phyloP scores from a whole-genome alignment of 1,284 basidiomycete species.

The Cutaneotrichosporon sp. region DNA sequence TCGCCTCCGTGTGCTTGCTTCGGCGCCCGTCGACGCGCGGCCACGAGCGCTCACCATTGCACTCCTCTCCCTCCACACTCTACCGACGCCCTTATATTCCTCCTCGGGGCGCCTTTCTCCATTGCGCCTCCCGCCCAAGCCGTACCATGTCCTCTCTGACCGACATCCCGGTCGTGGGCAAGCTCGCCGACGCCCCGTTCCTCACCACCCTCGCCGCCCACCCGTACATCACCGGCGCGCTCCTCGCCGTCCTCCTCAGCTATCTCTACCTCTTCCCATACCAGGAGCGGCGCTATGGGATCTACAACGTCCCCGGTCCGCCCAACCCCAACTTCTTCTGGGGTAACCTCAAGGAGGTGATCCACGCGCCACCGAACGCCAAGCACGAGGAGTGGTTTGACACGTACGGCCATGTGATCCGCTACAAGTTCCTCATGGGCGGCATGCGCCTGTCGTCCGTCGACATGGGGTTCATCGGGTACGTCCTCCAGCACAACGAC shows the following conservation, averaged over 20 bases:
- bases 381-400: conserved; percentile 30
- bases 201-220: neutral
- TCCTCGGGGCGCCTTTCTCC: neutral
- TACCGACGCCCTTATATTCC: neutral
- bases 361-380: conserved; percentile 21
- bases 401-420: conserved; percentile 29
- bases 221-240: neutral
- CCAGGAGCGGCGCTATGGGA: conserved; percentile 2
- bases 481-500: conserved; percentile 64
- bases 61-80: neutral
- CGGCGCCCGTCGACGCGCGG: neutral
- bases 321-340: conserved; percentile 18
- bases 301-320: conserved; percentile 28
- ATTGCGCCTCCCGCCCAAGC: neutral
- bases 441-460: conserved; percentile 56
- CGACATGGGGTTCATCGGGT: conserved; percentile 51
- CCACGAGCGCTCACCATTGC: neutral
- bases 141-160: neutral
- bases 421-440: conserved; percentile 26
- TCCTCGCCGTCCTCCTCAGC: conserved; percentile 7
- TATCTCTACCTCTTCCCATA: conserved; percentile 22
- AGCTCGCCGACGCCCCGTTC: neutral
- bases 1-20: neutral
- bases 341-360: conserved; percentile 26
- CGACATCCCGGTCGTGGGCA: conserved; percentile 3